Evolutionary conservation across 1,284 basidiomycete genomes (phyloP).

Genomic region (Ustilago shanxiensis): DNA sequence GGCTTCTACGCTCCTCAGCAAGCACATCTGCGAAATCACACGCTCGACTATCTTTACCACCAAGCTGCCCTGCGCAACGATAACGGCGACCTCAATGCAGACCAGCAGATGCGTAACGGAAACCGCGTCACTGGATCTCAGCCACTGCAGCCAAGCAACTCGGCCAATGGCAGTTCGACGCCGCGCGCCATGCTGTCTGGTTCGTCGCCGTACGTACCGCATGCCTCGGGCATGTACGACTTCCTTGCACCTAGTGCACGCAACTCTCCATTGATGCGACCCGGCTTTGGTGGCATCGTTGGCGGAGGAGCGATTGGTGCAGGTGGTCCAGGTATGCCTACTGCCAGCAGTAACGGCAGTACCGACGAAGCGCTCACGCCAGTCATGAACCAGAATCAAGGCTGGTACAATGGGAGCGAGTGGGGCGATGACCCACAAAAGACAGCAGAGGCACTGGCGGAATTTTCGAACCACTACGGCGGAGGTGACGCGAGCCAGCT

Average conservation of each 20-base stretch:
- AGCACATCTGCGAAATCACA: constrained; percentile 44
- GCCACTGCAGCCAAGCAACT: constrained; percentile 40
- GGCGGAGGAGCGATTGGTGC: constrained; percentile 11
- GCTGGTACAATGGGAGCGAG: constrained; percentile 45
- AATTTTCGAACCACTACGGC: constrained; percentile 46
- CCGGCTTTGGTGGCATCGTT: constrained; percentile 12
- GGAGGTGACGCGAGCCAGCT: constrained; percentile 31
- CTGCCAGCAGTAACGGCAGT: constrained; percentile 50
- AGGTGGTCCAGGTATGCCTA: constrained; percentile 14
- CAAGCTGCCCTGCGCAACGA: constrained; percentile 28
- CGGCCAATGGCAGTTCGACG: constrained; percentile 43
- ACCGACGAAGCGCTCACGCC: constrained; percentile 51
- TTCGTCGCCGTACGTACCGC: constrained; percentile 45
- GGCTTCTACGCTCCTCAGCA: constrained; percentile 48
- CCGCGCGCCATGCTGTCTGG: constrained; percentile 32
- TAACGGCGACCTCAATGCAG: constrained; percentile 11
- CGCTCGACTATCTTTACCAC: constrained; percentile 54
- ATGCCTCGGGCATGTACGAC: constrained; percentile 52
- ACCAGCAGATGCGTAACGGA: constrained; percentile 23
- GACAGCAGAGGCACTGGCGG: constrained; percentile 49
- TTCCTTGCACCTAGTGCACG: constrained; percentile 48
- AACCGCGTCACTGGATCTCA: constrained; percentile 16
- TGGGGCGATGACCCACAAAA: constrained; percentile 56
- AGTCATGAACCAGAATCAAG: constrained; percentile 43
- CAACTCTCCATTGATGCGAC: constrained; percentile 45